phyloP scores from a whole-genome alignment of 2,329 filamentous ascomycete genomes.

The Paraconiothyrium brasiliense region DNA sequence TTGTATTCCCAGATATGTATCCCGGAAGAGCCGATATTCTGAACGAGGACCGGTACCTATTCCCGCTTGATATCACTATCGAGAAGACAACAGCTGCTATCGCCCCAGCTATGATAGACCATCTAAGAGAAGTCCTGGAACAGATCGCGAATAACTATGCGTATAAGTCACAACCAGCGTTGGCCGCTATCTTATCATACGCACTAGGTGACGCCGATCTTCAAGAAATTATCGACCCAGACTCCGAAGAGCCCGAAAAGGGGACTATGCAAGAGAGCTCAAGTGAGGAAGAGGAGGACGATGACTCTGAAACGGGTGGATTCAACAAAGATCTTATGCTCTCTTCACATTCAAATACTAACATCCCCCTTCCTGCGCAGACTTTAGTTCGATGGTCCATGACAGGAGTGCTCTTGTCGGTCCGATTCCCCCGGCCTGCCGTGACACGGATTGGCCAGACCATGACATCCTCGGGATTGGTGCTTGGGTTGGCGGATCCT shows the following conservation, averaged over 20 bases:
- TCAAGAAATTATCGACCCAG: slow-evolving; percentile 61
- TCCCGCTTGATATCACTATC: slow-evolving; percentile 62
- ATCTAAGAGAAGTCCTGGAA: slow-evolving; percentile 61
- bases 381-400: slow-evolving; percentile 66
- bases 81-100: slow-evolving; percentile 66
- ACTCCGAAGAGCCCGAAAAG: slow-evolving; percentile 26
- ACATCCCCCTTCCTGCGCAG: slow-evolving; percentile 69
- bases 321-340: slow-evolving; percentile 60
- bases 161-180: slow-evolving; percentile 62
- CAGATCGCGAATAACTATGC: slow-evolving; percentile 66
- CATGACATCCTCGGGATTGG: slow-evolving; percentile 40
- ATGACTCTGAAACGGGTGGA: slow-evolving; percentile 67
- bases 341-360: slow-evolving; percentile 68
- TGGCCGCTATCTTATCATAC: slow-evolving; percentile 70
- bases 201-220: slow-evolving; percentile 67
- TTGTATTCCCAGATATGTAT: slow-evolving; percentile 67
- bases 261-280: slow-evolving; percentile 66
- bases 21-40: slow-evolving; percentile 56
- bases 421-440: slow-evolving; percentile 38
- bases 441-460: slow-evolving; percentile 55
- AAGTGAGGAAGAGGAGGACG: slow-evolving; percentile 80
- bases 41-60: slow-evolving; percentile 51
- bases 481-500: slow-evolving; percentile 28
- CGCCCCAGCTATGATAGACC: slow-evolving; percentile 59
- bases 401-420: slow-evolving; percentile 63